Evolutionary conservation across 1,284 basidiomycete species (phyloP), one percentile per base, ranked within the genome.

Genomic region (Mycena citricolor): DNA sequence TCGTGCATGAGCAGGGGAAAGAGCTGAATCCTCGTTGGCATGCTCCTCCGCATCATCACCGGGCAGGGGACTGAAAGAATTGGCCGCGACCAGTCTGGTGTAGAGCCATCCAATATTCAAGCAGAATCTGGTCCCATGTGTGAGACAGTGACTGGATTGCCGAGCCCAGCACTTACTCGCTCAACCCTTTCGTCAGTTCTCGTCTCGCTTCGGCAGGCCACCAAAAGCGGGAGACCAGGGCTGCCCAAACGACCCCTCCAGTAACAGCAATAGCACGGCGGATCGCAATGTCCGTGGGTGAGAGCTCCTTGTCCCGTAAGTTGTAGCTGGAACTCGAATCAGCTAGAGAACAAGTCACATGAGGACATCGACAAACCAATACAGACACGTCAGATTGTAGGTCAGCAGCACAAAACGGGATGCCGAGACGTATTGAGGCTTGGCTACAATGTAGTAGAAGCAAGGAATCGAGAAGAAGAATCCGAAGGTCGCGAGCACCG

Each of bases 191-290:
- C 29, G 86, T 81, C 3, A 99, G 71, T 65, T 97, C 94, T 22
- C 88, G 73, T 40, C 94, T 72, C 1, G 94, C 94, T 60, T 97
- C 94, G 16, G 90, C 81, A 1, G 95, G 94, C 94, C 94, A 98
- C 83, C 94, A 92, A 52, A 88, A 86, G 35, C 90, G 75, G 5
- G 90, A 94, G 11, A 97, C 82, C 21, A 97, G 65, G 3, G 84
- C 79, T 0, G 93, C 94, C 87, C 90, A 98, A 1, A 94, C 62
- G 1, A 95, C 91, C 12, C 94, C 94, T 5, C 81, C 76, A 1
- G 79, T 85, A n/a, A 99, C 94, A 17, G 92, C 79, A 4, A 86
- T 60, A 0, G 86, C 85, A 41, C 94, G 84, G 57, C 84, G 79
- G 32, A 79, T 70, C 0, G 91, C 94, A 36, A 97, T 81, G 29